A percentile compares a stretch with the other conserved stretches of the same genome.
These are phyloP conservation scores for Chalara sp. DNA, from an alignment of 2,329 filamentous ascomycete genomes.

Conservation along the genomic window DNA sequence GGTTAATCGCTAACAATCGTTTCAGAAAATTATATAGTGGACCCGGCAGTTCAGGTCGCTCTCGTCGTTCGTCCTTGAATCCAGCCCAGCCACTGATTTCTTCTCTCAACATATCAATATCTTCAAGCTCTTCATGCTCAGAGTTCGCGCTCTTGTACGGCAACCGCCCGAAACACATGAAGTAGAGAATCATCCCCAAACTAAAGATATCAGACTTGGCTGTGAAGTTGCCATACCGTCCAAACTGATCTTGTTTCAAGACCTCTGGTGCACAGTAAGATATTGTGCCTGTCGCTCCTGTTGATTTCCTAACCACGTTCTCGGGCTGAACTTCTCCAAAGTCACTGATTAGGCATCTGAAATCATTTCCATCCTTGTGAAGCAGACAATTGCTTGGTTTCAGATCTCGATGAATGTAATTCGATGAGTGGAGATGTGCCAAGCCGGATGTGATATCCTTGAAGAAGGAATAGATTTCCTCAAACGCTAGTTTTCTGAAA, in stretches of 20 bases:
- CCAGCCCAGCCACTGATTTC: constrained; percentile 87
- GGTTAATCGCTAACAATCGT: constrained; percentile 70
- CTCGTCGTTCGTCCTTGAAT: constrained; percentile 69
- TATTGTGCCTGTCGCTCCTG: constrained; percentile 90
- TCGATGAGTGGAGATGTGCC: constrained; percentile 80
- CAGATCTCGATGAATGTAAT: constrained; percentile 92
- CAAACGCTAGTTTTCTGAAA: constrained; percentile 52
- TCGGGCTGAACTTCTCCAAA: constrained; percentile 94
- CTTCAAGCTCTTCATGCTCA: constrained; percentile 85
- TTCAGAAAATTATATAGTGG: constrained; percentile 82
- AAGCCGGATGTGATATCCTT: constrained; percentile 90
- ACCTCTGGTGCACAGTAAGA: constrained; percentile 98
- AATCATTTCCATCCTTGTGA: constrained; percentile 62
- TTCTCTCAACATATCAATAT: constrained; percentile 73
- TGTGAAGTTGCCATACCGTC: constrained; percentile 85
- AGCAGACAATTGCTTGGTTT: constrained; percentile 95
- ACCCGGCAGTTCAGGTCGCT: constrained; percentile 75
- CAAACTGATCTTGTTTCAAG: constrained; percentile 59
- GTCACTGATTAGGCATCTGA: constrained; percentile 86
- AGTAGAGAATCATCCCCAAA: constrained; percentile 95
- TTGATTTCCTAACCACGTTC: constrained; percentile 75
- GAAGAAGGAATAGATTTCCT: constrained; percentile 96
- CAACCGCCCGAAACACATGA: constrained; percentile 88
- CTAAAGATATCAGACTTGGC: constrained; percentile 99
- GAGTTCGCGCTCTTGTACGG: constrained; percentile 81